A percentile compares a stretch with the other conserved stretches of the same genome.
Evolutionary conservation across 2,329 filamentous ascomycete species (phyloP).

Genomic region (Verticillium tricorpus): DNA sequence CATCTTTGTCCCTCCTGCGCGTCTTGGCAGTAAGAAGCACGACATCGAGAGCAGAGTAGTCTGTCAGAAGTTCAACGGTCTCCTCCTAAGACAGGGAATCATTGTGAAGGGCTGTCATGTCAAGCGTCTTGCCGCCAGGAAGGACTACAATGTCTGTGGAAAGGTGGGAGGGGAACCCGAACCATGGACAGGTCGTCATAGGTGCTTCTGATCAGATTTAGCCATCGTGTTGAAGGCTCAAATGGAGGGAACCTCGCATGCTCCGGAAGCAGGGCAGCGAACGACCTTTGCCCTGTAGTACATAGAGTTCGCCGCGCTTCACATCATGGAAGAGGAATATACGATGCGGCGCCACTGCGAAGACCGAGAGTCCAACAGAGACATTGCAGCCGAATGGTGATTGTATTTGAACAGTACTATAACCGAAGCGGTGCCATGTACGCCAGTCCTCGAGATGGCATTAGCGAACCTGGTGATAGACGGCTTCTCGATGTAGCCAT

Average conservation of each 20-base stretch:
- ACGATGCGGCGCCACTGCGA: slow-evolving; percentile 15
- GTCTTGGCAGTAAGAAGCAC: not conserved
- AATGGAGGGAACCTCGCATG: slow-evolving; percentile 2
- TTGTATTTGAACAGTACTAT: slow-evolving; percentile 12
- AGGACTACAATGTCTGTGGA: not conserved
- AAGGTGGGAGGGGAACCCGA: not conserved
- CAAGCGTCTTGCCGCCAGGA: not conserved
- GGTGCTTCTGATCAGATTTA: not conserved
- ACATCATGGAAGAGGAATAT: slow-evolving; percentile 15
- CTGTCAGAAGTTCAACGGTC: not conserved
- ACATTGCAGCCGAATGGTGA: slow-evolving; percentile 11
- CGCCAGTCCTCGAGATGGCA: slow-evolving; percentile 5
- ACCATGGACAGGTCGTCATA: not conserved
- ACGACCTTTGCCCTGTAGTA: slow-evolving; percentile 17
- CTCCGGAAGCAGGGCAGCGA: slow-evolving; percentile 7
- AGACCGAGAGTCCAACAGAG: slow-evolving; percentile 16
- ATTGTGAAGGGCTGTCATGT: not conserved
- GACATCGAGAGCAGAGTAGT: not conserved
- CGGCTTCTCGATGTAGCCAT: slow-evolving; percentile 10
- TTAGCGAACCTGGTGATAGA: slow-evolving; percentile 9
- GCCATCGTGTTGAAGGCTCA: slow-evolving; percentile 1
- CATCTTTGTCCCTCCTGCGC: not conserved
- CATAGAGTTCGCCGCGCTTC: slow-evolving; percentile 3
- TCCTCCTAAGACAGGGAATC: not conserved
- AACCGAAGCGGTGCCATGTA: slow-evolving; percentile 16